Base-by-base conservation (phyloP, 495 filamentous ascomycete species). In the Penicillium cataractarum region DNA sequence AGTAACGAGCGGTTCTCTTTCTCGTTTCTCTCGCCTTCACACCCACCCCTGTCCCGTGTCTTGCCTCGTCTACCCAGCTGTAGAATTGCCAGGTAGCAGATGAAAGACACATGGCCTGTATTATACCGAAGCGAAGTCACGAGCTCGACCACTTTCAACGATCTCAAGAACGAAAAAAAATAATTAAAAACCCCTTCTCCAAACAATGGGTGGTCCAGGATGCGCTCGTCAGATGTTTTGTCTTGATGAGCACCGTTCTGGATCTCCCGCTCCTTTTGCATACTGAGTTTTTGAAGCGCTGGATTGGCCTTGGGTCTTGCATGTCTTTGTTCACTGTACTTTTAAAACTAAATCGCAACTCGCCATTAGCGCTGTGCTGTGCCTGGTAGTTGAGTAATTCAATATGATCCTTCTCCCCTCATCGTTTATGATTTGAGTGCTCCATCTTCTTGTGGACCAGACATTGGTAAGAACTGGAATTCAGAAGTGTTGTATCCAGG, bases 281-380 rank as follows among this genome's bases (percentile, higher is more conserved):
- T 79, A 67, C 70, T 76, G 64, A 67, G 57, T 75, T 69, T 74
- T 71, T 73, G 74, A 76, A 79, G 77, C 77, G 75, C 73, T 76
- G 71, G 75, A 73, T 78, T 73, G 68, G 72, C 72, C 66, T 71
- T 68, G 72, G 72, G 67, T 73, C 70, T 76, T 79, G 74, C 77
- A 79, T 77, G 72, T 69, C 64, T 66, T 72, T 71, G 65, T 68
- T 55, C 64, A 71, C 67, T 78, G 77, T 79, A 79, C 58, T 73
- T 67, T 73, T 75, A 75, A 70, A 66, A 57, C 57, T 50, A 64
- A 66, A 71, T 71, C 39, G 33, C 67, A 62, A 59, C 62, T 70
- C 61, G 50, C 58, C 57, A 54, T 39, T 27, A n/a, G 37, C 63
- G 31, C 9, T 50, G 62, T 58, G 48, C 6, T 51, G 29, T 62